These are phyloP conservation scores for Orbilia javanica DNA, from an alignment of 2,329 filamentous ascomycete species.

Conservation along the genomic window DNA sequence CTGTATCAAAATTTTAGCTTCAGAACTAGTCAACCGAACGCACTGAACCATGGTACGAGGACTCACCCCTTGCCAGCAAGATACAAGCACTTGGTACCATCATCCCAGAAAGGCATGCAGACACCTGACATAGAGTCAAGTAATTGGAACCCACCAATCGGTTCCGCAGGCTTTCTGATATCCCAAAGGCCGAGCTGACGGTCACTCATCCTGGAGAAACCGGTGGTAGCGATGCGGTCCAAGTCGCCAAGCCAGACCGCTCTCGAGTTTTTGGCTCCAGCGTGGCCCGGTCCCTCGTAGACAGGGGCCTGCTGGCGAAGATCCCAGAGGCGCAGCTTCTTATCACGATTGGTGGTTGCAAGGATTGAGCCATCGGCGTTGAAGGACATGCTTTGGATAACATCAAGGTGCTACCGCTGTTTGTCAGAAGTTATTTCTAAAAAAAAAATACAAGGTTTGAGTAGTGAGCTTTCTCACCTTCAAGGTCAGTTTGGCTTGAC, in stretches of 20 bases:
- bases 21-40: constrained; percentile 61
- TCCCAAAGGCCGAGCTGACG: constrained; percentile 97
- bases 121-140: constrained; percentile 97
- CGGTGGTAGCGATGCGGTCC: constrained; percentile 93
- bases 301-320: constrained; percentile 89
- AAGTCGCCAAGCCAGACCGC: constrained; percentile 93
- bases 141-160: constrained; percentile 88
- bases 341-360: constrained; percentile 94
- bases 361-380: constrained; percentile 87
- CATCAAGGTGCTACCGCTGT: constrained; percentile 79
- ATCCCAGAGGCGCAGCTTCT: constrained; percentile 98
- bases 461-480: constrained; percentile 63
- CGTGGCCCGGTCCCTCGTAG: constrained; percentile 86
- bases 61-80: constrained; percentile 94
- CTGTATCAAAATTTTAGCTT: constrained; percentile 66
- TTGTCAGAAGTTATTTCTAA: neutral
- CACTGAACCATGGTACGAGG: constrained; percentile 1
- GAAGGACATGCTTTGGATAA: constrained; percentile 96
- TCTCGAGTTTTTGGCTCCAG: constrained; percentile 96
- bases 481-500: constrained; percentile 79
- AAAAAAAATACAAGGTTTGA: neutral
- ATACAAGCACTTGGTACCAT: constrained; percentile 93
- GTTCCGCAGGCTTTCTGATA: constrained; percentile 80
- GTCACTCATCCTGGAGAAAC: constrained; percentile 98
- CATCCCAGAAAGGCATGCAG: constrained; percentile 99